These are phyloP conservation scores for Thermothelomyces thermophilus DNA, from an alignment of 2,329 filamentous ascomycete genomes.

Conservation along the genomic window DNA sequence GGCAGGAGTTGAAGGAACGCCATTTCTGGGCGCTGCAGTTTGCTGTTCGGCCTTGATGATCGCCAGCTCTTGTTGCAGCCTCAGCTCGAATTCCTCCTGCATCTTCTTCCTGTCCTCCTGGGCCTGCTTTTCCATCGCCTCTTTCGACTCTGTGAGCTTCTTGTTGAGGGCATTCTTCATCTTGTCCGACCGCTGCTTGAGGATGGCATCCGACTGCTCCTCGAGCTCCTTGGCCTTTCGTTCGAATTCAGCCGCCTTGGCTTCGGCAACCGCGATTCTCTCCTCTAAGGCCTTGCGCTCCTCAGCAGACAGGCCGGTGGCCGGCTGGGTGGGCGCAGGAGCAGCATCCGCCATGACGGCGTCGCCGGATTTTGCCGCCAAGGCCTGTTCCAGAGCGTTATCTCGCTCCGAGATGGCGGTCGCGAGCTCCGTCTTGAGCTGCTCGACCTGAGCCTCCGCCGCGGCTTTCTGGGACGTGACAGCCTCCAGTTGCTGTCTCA, in stretches of 20 bases:
- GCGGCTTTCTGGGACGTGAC: constrained; percentile 61
- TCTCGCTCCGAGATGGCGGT: constrained; percentile 58
- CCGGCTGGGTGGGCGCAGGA: constrained; percentile 18
- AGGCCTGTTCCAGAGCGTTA: constrained; percentile 41
- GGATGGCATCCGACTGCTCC: constrained; percentile 50
- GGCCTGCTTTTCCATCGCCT: constrained; percentile 44
- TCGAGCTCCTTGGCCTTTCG: constrained; percentile 59
- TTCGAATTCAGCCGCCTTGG: constrained; percentile 58
- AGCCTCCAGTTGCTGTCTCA: constrained; percentile 54
- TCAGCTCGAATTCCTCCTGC: constrained; percentile 39
- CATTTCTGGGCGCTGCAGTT: constrained; percentile 23
- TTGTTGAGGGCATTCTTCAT: constrained; percentile 64
- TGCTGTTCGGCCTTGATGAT: constrained; percentile 53
- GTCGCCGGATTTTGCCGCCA: constrained; percentile 27
- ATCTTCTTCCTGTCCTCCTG: constrained; percentile 48
- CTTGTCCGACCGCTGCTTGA: constrained; percentile 60
- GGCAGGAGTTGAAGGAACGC: constrained; percentile 24
- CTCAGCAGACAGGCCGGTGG: constrained; percentile 42
- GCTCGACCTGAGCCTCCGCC: constrained; percentile 57
- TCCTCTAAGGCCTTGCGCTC: constrained; percentile 57
- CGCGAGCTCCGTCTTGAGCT: constrained; percentile 53
- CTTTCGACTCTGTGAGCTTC: constrained; percentile 61
- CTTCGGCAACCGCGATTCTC: constrained; percentile 53
- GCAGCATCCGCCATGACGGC: constrained; percentile 28
- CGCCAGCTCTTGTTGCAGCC: constrained; percentile 56